Base-by-base conservation (phyloP, 768 basidiomycete genomes). In the Cubamyces sp. region DNA sequence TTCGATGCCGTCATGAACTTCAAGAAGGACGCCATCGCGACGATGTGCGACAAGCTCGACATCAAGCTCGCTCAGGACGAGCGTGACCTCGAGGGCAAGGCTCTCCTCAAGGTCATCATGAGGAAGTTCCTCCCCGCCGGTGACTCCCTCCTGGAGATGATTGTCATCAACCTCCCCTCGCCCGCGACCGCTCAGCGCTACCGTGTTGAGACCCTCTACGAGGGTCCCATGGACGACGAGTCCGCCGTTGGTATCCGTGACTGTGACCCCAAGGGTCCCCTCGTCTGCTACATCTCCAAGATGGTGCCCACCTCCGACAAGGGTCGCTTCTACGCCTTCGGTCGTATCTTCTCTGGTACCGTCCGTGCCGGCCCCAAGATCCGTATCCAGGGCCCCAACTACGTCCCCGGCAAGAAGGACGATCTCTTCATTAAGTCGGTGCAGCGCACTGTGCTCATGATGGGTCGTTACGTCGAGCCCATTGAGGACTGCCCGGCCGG, bases 241-340 rank as follows among this genome's bases (percentile, higher is more conserved):
- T 97, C 94, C 62, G 97, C 97, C 69, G 94, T 98, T 69, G 93
- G 87, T 81, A 96, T 99, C 82, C 89, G 97, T 55, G 96, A 98
- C 76, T 99, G 97, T 75, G 93, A 98, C 79, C 91, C 97, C 75
- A 90, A 88, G 47, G 97, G 88, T 54, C 97, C 97, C 66, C 90
- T 99, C 65, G 95, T 98, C 74, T 86, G 96, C 66, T 99, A 99
- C 79, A 84, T 99, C 80, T 98, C 97, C 69, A 98, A 98, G 88
- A 98, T 99, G 97, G 97, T 98, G 71, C 97, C 97, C 65, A 98
- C 97, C 43, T 97, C 97, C 69, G 97, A 99, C 79, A 98, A 98
- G 81, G 97, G 97, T 73, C 95, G 97, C 64, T 99, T 98, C 91
- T 98, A 98, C 79, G 97, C 97, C 64, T 99, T 99, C 78, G 97